These are phyloP conservation scores for Daldinia concentrica DNA, from an alignment of 495 filamentous ascomycete genomes.

Conservation along the genomic window DNA sequence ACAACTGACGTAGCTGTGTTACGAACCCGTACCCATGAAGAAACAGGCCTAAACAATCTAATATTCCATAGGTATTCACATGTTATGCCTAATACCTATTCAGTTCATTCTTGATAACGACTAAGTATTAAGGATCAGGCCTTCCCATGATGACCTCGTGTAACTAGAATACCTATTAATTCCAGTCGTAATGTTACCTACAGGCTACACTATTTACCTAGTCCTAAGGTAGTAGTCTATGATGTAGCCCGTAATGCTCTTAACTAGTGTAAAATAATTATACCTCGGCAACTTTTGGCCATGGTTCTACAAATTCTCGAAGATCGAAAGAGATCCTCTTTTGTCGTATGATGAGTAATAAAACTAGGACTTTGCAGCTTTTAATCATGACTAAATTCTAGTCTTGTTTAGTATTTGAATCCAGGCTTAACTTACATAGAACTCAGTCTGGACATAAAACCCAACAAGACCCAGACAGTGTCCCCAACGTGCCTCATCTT, in stretches of 20 bases:
- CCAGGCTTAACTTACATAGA: too few species aligned
- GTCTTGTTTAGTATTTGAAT: too few species aligned
- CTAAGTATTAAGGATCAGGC: too few species aligned
- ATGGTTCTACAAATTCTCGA: constrained; percentile 1
- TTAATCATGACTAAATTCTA: too few species aligned
- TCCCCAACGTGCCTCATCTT: background rate
- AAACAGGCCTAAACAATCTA: too few species aligned
- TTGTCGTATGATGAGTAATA: background rate
- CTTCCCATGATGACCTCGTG: background rate
- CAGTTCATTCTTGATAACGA: too few species aligned
- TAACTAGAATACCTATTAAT: background rate
- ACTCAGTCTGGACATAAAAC: background rate
- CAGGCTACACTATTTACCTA: background rate
- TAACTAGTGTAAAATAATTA: constrained; percentile 15
- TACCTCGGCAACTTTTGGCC: constrained; percentile 30
- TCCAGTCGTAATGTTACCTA: background rate
- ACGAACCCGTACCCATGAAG: background rate
- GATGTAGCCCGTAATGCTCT: constrained; percentile 16
- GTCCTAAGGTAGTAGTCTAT: constrained; percentile 10
- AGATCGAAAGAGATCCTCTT: background rate
- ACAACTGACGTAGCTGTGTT: background rate
- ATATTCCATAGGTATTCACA: too few species aligned
- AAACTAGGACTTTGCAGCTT: background rate
- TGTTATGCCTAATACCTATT: too few species aligned
- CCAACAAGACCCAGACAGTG: background rate